Conservation (phyloP, 2,329 filamentous ascomycete genomes). For the Byssothecium circinans region DNA sequence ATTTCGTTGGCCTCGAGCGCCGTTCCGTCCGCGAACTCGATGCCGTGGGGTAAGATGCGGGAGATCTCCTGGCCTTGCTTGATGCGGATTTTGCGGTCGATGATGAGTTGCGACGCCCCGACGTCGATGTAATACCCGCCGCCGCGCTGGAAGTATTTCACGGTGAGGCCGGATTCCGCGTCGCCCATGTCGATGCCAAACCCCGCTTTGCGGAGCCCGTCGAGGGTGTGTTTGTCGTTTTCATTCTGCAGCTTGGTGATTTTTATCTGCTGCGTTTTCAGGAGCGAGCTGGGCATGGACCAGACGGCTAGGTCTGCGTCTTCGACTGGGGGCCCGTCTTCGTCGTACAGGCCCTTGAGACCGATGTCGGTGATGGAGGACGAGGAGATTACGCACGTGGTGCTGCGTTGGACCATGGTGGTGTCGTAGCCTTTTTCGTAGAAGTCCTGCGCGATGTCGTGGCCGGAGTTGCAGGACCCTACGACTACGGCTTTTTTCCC, state of each 20-base stretch:
- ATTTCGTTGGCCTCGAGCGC: constrained; percentile 50
- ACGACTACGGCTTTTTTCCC: constrained; percentile 51
- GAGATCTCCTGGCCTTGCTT: constrained; percentile 44
- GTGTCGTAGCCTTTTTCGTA: constrained; percentile 45
- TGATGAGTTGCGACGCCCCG: constrained; percentile 47
- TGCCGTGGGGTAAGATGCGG: constrained; percentile 43
- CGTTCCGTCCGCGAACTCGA: constrained; percentile 49
- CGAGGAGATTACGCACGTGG: constrained; percentile 43
- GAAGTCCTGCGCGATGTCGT: constrained; percentile 55
- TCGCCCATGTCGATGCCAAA: constrained; percentile 45
- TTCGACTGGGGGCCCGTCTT: constrained; percentile 29
- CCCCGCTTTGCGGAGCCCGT: constrained; percentile 46
- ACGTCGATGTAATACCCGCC: constrained; percentile 55
- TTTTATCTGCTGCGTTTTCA: constrained; percentile 34
- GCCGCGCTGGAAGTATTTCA: constrained; percentile 46
- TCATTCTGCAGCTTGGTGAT: constrained; percentile 30
- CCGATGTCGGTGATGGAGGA: constrained; percentile 30
- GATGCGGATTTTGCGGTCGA: constrained; percentile 50
- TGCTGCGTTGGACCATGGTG: constrained; percentile 52
- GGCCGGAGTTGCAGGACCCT: constrained; percentile 53
- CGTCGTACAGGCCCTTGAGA: constrained; percentile 33
- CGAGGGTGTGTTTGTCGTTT: constrained; percentile 42
- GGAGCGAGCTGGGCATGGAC: constrained; percentile 39
- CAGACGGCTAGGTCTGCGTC: constrained; percentile 35
- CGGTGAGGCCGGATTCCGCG: constrained; percentile 34